Evolutionary conservation across 306 rosid genomes (phyloP), one percentile per base, ranked within the genome.

Genomic region (Quercus agrifolia): DNA sequence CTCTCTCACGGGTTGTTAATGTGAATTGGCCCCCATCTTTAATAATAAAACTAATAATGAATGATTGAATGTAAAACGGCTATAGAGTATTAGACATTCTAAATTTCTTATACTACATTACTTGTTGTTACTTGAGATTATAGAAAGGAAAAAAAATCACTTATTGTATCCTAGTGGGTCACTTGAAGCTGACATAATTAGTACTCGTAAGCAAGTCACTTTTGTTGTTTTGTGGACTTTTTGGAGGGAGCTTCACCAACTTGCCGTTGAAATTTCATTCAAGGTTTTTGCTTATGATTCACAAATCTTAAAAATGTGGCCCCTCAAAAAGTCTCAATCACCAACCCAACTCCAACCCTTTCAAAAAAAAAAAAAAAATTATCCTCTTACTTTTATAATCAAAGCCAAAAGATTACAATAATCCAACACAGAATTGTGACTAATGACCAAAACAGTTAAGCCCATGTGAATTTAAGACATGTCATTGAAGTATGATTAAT

Each of bases 191-290:
- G 94, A 85, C 81, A 87, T 81, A 87, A 87, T 86, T 79, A 76
- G 84, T 84, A 67, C 66, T 41, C 49, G 78, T 71, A 84, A 75
- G 80, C 31, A 51, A 80, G 35, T 70, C 82, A 59, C 74, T 73
- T 80, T 87, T 86, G 89, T 87, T 83, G 84, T 85, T 83, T 88
- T 89, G 90, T 66, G 89, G 97, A 92, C 96, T 94, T 90, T 91
- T 72, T 74, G 35, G 88, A 30, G 27, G 74, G 74, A 85, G 79
- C 89, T 85, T 89, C 88, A 91, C 94, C 98, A 91, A 90, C 97
- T 85, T 82, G 88, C 74, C 80, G 68, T 89, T 92, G 96, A 92
- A 89, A 74, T 83, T 88, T 75, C 63, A 33, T 57, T 74, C 66
- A 31, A 76, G 71, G 76, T 67, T 78, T 76, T 76, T 81, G 83